phyloP scores from a whole-genome alignment of 768 basidiomycete species.

The Lactarius deliciosus region DNA sequence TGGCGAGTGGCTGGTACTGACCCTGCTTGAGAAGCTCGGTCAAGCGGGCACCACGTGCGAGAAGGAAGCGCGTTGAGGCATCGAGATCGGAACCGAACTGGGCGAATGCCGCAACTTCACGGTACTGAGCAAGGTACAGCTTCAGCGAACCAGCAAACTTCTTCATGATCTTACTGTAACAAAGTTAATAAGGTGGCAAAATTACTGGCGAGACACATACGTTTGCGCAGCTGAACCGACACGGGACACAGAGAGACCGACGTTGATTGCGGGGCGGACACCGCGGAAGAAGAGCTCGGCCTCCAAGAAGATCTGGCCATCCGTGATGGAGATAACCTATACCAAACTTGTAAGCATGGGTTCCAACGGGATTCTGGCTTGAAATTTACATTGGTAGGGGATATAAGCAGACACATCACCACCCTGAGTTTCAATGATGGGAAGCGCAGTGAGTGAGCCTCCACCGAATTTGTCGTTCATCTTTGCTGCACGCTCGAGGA shows the following conservation, averaged over 20 bases:
- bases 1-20: conserved; percentile 93
- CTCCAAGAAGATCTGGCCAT: conserved; percentile 99
- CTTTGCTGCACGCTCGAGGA: conserved; percentile 99
- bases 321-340: conserved; percentile 99
- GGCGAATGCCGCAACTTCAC: conserved; percentile 99
- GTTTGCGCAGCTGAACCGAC: conserved; percentile 99
- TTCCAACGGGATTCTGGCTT: not conserved
- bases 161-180: conserved; percentile 93
- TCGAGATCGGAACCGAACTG: conserved; percentile 99
- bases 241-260: conserved; percentile 99
- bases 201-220: conserved; percentile 49
- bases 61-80: conserved; percentile 97
- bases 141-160: conserved; percentile 99
- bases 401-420: conserved; percentile 99
- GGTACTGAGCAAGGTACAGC: conserved; percentile 99
- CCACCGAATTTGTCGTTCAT: conserved; percentile 99
- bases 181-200: conserved; percentile 12
- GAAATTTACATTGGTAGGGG: conserved; percentile 76
- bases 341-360: conserved; percentile 19
- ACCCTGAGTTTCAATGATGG: conserved; percentile 99
- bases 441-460: conserved; percentile 97
- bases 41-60: conserved; percentile 96
- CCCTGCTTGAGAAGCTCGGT: conserved; percentile 98
- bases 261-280: conserved; percentile 99
- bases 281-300: conserved; percentile 99